phyloP scores from a whole-genome alignment of 2,329 filamentous ascomycete species.

The Zasmidium citrigriseum region DNA sequence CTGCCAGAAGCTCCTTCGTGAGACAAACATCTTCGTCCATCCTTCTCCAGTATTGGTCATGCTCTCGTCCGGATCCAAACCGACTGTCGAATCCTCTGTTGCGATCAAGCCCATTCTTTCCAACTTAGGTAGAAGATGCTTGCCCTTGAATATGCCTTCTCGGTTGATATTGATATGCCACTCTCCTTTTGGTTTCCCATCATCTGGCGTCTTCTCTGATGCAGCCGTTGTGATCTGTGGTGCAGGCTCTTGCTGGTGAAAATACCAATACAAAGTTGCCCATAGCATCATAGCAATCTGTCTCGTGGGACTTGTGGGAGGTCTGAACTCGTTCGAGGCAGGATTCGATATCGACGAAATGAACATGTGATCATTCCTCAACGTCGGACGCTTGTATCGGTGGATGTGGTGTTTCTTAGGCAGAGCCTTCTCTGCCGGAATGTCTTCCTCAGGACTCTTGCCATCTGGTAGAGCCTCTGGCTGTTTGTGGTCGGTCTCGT shows the following conservation, averaged over 20 bases:
- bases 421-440: conserved; percentile 10
- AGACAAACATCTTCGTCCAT: conserved; percentile 82
- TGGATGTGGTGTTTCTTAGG: conserved; percentile 50
- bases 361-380: conserved; percentile 79
- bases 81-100: conserved; percentile 73
- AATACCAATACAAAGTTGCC: conserved; percentile 96
- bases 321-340: conserved; percentile 75
- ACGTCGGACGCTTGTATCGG: conserved; percentile 72
- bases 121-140: conserved; percentile 82
- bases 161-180: conserved; percentile 84
- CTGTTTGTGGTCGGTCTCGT: conserved; percentile 37
- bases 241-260: conserved; percentile 78
- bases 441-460: conserved; percentile 17
- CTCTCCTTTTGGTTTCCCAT: conserved; percentile 75
- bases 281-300: conserved; percentile 97
- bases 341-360: conserved; percentile 91
- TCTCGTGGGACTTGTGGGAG: conserved; percentile 76
- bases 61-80: conserved; percentile 57
- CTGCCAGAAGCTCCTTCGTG: conserved; percentile 85
- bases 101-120: conserved; percentile 89
- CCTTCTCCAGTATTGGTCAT: conserved; percentile 57
- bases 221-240: conserved; percentile 63
- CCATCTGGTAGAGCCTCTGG: not conserved
- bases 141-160: conserved; percentile 84
- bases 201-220: conserved; percentile 63